Percentiles rank a stretch among this genome's conserved stretches.
phyloP scores from a whole-genome alignment of 2,329 filamentous ascomycete species.

The Aspergillus flavus region DNA sequence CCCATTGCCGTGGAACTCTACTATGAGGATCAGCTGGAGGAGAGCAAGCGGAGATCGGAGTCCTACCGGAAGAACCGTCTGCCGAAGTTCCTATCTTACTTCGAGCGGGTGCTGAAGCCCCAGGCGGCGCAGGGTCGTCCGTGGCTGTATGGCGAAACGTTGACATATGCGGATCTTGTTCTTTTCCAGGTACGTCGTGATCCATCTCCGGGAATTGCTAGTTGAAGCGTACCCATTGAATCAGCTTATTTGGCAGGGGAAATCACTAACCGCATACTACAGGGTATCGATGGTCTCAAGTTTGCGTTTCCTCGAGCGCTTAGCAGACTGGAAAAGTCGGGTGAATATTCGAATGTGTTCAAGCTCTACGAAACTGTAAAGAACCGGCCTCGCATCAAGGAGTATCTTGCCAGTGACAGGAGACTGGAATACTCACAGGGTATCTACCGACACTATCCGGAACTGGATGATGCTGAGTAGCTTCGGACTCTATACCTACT shows the following conservation, averaged over 20 bases:
- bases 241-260: neutral
- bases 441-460: slow-evolving; percentile 1
- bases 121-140: neutral
- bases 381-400: neutral
- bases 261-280: neutral
- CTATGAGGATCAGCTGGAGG: neutral
- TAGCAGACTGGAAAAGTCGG: neutral
- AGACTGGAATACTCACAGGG: slow-evolving; percentile 1
- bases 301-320: neutral
- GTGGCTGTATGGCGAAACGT: neutral
- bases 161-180: neutral
- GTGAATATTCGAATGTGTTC: neutral
- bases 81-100: neutral
- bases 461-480: neutral
- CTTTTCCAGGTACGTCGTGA: neutral
- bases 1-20: neutral
- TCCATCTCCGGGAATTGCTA: too few species aligned
- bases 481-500: neutral
- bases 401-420: neutral
- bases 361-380: neutral
- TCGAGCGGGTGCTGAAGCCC: neutral
- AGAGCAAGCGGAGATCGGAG: neutral
- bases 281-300: neutral
- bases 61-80: neutral
- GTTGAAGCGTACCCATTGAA: neutral